Base-by-base conservation (phyloP, 345 rosid genomes). In the Salix arbutifolia region DNA sequence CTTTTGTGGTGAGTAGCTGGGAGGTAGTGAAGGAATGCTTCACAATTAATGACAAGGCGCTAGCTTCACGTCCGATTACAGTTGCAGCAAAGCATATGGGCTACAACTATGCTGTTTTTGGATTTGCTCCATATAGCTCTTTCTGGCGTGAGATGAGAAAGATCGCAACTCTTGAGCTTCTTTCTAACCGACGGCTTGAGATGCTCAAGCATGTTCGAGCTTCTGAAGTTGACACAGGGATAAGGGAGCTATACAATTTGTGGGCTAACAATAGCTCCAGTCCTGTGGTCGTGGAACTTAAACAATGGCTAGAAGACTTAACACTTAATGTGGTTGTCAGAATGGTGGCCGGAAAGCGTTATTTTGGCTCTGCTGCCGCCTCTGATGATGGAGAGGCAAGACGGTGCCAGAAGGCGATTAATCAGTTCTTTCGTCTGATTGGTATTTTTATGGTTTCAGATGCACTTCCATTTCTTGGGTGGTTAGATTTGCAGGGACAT, bases 121-220 rank as follows among this genome's bases (percentile, higher is more conserved):
- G 93, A 18, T 89, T 91, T 72, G 90, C 88, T 33, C 88, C 93
- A 21, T 86, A 89, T 35, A 84, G 87, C 71, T 74, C 90, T 10
- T 88, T 81, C 70, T 90, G 95, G 94, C 91, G 94, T 13, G 84
- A 88, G 71, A 77, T 90, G 87, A 85, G 90, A n/a, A 93, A 93
- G 84, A 86, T 91, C 14, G 85, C 86, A 7, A 85, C 82, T 25
- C 67, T 81, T 6, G 90, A 93, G 79, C 83, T 93, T 52, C 92
- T 93, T 30, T 83, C 94, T 13, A 88, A 84, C 81, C 81, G 83
- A 4, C 71, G 92, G 50, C 86, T 91, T 16, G 89, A 87, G 69
- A 76, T 83, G 80, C 80, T 90, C 44, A 86, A 76, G 73, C 84
- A 87, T 60, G 85, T 87, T 9, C 84, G 86, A 65, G 67, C 42